A percentile compares a stretch with the other conserved stretches of the same genome.
phyloP scores from a whole-genome alignment of 805 yeast species.

The Candida lessepsii region DNA sequence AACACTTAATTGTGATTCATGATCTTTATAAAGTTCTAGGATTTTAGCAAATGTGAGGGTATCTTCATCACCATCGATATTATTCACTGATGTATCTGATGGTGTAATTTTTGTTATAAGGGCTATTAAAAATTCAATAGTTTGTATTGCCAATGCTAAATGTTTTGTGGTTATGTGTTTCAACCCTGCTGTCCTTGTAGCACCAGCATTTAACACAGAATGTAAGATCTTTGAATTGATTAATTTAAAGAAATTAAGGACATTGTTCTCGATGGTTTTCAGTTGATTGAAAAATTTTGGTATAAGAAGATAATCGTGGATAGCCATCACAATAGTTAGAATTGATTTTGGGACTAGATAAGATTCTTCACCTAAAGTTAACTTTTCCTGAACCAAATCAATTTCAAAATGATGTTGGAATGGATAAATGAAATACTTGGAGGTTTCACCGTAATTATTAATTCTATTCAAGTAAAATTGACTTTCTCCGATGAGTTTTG shows the following conservation, averaged over 20 bases:
- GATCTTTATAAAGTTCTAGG: conserved; percentile 49
- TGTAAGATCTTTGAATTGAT: conserved; percentile 55
- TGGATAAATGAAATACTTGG: conserved; percentile 21
- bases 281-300: conserved; percentile 54
- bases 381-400: not conserved
- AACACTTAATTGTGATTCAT: conserved; percentile 58
- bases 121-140: conserved; percentile 46
- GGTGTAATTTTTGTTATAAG: conserved; percentile 26
- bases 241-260: conserved; percentile 43
- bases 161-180: conserved; percentile 74
- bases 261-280: conserved; percentile 38
- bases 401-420: conserved; percentile 6
- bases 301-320: conserved; percentile 57
- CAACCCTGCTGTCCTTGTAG: conserved; percentile 70
- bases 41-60: conserved; percentile 31
- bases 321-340: conserved; percentile 20
- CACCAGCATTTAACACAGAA: conserved; percentile 71
- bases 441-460: conserved; percentile 22
- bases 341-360: conserved; percentile 33
- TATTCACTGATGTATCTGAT: conserved; percentile 10
- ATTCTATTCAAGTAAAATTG: conserved; percentile 29
- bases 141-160: conserved; percentile 64
- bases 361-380: conserved; percentile 11
- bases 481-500: conserved; percentile 28
- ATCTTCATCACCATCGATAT: conserved; percentile 16